Percentiles rank a stretch among this genome's conserved stretches.
phyloP scores from a whole-genome alignment of 129 eudicot genomes.

The Tagetes patula region DNA sequence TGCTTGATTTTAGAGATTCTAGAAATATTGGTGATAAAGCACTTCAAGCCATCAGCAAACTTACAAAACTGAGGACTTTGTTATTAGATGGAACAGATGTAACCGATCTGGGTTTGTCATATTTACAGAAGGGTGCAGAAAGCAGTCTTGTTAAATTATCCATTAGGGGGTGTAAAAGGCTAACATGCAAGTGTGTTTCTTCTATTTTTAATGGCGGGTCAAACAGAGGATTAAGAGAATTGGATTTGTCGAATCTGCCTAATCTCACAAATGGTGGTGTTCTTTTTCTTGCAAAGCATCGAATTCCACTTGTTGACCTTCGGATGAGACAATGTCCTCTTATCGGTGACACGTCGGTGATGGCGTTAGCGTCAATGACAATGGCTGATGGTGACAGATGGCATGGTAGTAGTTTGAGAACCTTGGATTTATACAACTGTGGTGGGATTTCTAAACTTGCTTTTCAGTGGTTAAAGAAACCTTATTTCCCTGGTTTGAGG shows the following conservation, averaged over 20 bases:
- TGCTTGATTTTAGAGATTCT: constrained; percentile 83
- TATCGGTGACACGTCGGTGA: constrained; percentile 82
- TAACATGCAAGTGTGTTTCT: constrained; percentile 74
- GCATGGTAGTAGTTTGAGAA: constrained; percentile 70
- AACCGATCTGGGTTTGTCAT: constrained; percentile 65
- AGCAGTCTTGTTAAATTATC: constrained; percentile 66
- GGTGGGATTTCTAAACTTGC: constrained; percentile 80
- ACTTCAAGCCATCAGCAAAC: constrained; percentile 60
- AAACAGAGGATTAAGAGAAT: constrained; percentile 54
- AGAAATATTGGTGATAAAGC: constrained; percentile 87
- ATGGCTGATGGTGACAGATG: constrained; percentile 67
- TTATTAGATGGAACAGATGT: constrained; percentile 83
- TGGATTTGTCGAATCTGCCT: constrained; percentile 86
- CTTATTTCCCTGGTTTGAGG: constrained; percentile 92
- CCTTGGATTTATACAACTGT: constrained; percentile 83
- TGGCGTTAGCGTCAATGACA: constrained; percentile 94
- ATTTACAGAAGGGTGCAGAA: constrained; percentile 51
- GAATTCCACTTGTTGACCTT: constrained; percentile 62
- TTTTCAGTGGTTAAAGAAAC: constrained; percentile 80
- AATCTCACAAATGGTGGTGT: constrained; percentile 69
- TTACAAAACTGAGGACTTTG: constrained; percentile 62
- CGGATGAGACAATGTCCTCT: constrained; percentile 88
- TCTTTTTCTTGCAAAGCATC: constrained; percentile 65
- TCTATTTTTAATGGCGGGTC: constrained; percentile 55
- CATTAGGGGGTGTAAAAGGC: constrained; percentile 85